A percentile compares a stretch with the other conserved stretches of the same genome.
Evolutionary conservation across 768 basidiomycete genomes (phyloP).

Genomic region (Udeniomyces megalosporus): DNA sequence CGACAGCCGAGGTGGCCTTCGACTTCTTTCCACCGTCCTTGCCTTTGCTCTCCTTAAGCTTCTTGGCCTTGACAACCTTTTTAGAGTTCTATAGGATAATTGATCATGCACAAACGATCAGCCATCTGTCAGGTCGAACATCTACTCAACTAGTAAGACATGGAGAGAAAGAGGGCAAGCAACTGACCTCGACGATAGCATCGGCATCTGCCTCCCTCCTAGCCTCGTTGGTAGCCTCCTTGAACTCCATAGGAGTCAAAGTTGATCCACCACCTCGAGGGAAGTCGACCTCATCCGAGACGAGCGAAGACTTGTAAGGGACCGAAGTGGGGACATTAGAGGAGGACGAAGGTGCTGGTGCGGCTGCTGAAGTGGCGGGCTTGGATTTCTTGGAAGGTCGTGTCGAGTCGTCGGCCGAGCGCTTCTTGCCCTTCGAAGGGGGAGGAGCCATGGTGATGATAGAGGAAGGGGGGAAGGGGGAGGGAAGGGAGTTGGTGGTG

Average conservation of each 20-base stretch:
- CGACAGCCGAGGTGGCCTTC: constrained; percentile 23
- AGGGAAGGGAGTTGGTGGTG: not conserved
- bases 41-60: constrained; percentile 9
- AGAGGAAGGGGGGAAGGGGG: not conserved
- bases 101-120: constrained; percentile 3
- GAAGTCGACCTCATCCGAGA: constrained; percentile 64
- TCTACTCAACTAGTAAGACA: not conserved
- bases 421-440: constrained; percentile 8
- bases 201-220: constrained; percentile 68
- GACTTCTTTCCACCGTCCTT: constrained; percentile 27
- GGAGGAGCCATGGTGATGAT: not conserved
- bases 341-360: not conserved
- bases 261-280: constrained; percentile 85
- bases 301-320: constrained; percentile 26
- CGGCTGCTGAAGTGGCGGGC: not conserved
- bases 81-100: not conserved
- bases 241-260: constrained; percentile 77
- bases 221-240: constrained; percentile 67
- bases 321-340: constrained; percentile 19
- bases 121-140: not conserved
- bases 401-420: constrained; percentile 4
- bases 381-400: constrained; percentile 5
- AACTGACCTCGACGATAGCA: constrained; percentile 44
- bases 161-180: not conserved
- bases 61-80: constrained; percentile 5